Evolutionary conservation across 2,329 filamentous ascomycete species (phyloP), one percentile per base, ranked within the genome.

Genomic region (Fonsecaea multimorphosa): DNA sequence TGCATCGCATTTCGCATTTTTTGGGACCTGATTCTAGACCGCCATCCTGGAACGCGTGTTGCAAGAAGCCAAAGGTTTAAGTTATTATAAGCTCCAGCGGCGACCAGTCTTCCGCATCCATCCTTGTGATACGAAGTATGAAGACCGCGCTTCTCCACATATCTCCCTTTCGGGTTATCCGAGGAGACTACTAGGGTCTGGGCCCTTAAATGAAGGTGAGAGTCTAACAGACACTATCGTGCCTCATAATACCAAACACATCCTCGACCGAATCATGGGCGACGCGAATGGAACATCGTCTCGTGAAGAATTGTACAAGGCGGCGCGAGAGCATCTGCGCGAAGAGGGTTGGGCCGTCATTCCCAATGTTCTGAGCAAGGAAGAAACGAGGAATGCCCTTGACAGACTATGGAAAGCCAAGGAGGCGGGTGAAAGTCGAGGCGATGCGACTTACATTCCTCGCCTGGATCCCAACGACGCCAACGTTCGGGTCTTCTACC

Each of bases 401-500:
- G 52, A 66, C 7, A 64, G 69, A 5, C 70, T 76, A 7, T 76
- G 74, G 74, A 66, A 63, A 12, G 73, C 73, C 9, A 71, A 72
- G 64, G 72, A 72, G 36, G 66, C 68, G 19, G 66, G 58, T 22
- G 68, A 73, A 46, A 61, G 56, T 24, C 67, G 63, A 16, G 74
- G 75, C 11, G 71, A 72, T n/a, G 60, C 68, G 22, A 74, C 73
- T 2, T 70, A 70, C 64, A 51, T 74, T 12, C 58, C 71, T 6
- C 63, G 66, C 27, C 71, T 76, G 4, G 74, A 76, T 59, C 74
- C 74, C 0, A 76, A 76, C 63, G 63, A 64, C 19, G 66, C 40
- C 63, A 76, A 76, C 57, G 72, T 75, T 32, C 71, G 74, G 1
- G 70, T 76, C 36, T 76, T 76, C 68, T 73, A 75, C 59, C 73